A percentile compares a stretch with the other conserved stretches of the same genome.
Evolutionary conservation across 768 basidiomycete genomes (phyloP).

Genomic region (Tylopilus felleus): DNA sequence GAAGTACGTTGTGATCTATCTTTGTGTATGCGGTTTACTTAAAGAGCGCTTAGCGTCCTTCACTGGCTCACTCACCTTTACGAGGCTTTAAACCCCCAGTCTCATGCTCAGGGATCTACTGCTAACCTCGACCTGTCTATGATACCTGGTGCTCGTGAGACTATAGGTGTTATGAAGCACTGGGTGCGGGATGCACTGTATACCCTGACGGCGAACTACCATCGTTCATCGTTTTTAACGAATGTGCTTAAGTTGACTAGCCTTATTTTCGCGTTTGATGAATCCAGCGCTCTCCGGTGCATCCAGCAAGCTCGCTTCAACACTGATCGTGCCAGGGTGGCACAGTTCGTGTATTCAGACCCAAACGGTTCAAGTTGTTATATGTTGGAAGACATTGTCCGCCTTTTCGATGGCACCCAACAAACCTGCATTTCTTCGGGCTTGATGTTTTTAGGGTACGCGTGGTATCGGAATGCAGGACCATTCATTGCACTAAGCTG

Average conservation of each 20-base stretch:
- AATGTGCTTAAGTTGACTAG: constrained; percentile 34
- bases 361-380: too few species aligned
- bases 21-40: background rate
- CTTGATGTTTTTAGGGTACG: constrained; percentile 39
- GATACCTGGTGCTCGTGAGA: constrained; percentile 40
- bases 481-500: constrained; percentile 24
- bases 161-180: constrained; percentile 36
- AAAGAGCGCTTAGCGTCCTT: background rate
- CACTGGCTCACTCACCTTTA: constrained; percentile 44
- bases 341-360: constrained; percentile 13
- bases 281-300: constrained; percentile 31
- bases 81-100: constrained; percentile 47
- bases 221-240: constrained; percentile 30
- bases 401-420: constrained; percentile 27
- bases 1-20: too few species aligned
- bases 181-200: constrained; percentile 51
- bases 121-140: constrained; percentile 32
- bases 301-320: constrained; percentile 34
- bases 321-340: background rate
- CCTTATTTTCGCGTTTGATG: constrained; percentile 40
- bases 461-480: background rate
- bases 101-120: constrained; percentile 43
- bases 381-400: constrained; percentile 34
- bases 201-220: constrained; percentile 12
- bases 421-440: constrained; percentile 33